Conservation (phyloP, 192 early-diverging fungal species). For the Linnemannia schmuckeri region DNA sequence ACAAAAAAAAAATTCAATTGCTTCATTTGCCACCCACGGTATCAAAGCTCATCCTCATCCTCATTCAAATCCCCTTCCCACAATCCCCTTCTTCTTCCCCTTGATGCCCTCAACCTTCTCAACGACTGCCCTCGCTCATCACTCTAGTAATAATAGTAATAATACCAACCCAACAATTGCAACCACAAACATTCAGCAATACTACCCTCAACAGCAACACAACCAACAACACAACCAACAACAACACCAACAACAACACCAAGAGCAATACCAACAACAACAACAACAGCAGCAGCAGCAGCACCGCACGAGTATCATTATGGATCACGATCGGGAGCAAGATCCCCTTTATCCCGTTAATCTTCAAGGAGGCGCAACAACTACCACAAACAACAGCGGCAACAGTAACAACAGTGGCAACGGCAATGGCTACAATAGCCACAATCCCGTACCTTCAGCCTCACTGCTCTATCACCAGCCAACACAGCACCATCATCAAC, state of each 20-base stretch:
- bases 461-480: conserved; percentile 15
- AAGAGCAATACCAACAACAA: neutral
- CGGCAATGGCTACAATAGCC: conserved; percentile 5
- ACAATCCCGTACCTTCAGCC: neutral
- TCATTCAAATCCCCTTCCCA: neutral
- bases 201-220: neutral
- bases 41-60: neutral
- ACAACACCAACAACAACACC: neutral
- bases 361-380: neutral
- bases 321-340: conserved; percentile 26
- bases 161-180: neutral
- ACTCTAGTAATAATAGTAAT: neutral
- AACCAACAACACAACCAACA: neutral
- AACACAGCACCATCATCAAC: conserved; percentile 16
- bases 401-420: neutral
- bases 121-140: neutral
- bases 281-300: neutral
- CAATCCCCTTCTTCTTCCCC: neutral
- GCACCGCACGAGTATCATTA: neutral
- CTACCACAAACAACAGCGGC: neutral
- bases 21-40: neutral
- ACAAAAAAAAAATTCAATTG: neutral
- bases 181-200: neutral
- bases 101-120: neutral
- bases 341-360: conserved; percentile 18